Conservation (phyloP, 345 rosid genomes). For the Melaleuca alternifolia region DNA sequence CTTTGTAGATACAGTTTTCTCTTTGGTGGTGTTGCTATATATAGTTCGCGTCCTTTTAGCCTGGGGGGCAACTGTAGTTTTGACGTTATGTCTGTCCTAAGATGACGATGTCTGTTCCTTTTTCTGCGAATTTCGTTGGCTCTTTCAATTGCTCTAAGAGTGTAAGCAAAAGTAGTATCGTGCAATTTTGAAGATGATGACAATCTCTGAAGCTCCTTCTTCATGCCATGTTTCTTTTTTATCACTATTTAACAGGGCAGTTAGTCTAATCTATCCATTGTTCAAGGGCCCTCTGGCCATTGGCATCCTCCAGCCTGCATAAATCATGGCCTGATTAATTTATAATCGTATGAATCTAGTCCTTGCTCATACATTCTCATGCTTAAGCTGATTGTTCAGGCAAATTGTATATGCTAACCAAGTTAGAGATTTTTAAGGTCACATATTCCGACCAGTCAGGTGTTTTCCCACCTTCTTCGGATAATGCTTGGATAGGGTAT, state of each 20-base stretch:
- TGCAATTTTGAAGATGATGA: conserved; percentile 28
- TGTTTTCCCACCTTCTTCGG: background rate
- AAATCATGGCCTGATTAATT: background rate
- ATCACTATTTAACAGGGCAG: background rate
- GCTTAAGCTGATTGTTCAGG: background rate
- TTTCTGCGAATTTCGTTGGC: conserved; percentile 1
- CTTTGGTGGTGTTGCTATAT: conserved; percentile 15
- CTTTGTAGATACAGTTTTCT: conserved; percentile 45
- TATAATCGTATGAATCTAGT: background rate
- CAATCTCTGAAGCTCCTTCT: background rate
- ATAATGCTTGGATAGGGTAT: background rate
- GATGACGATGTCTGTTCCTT: conserved; percentile 2
- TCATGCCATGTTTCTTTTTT: background rate
- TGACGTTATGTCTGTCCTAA: conserved; percentile 9
- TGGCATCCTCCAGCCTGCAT: background rate
- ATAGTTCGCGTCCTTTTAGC: conserved; percentile 11
- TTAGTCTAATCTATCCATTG: background rate
- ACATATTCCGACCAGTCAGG: no score
- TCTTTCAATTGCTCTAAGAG: background rate
- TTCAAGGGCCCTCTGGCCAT: background rate
- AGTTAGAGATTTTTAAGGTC: no score
- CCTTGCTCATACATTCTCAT: background rate
- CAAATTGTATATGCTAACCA: background rate
- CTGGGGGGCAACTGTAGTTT: conserved; percentile 6
- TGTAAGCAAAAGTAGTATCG: conserved; percentile 10